phyloP scores from a whole-genome alignment of 1,284 basidiomycete species.

The Pterula multifida region DNA sequence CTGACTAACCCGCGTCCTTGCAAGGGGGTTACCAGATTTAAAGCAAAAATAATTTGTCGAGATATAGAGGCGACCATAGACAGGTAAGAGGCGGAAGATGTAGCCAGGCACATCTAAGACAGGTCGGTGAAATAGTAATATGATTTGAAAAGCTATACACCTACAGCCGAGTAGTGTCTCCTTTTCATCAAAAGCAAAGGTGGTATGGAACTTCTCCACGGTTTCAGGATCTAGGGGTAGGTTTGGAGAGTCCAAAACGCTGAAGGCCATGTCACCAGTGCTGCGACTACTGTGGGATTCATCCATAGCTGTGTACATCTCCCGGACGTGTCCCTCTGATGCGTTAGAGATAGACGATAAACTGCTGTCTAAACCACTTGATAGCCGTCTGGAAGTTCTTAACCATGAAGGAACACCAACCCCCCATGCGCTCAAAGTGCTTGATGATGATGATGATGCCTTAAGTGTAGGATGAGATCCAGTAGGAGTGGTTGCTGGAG shows the following conservation, averaged over 20 bases:
- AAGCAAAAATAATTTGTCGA: conserved; percentile 87
- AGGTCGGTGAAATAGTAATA: conserved; percentile 8
- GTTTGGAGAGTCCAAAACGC: conserved; percentile 60
- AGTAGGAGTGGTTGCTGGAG: conserved; percentile 46
- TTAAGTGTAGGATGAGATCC: conserved; percentile 29
- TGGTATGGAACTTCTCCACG: conserved; percentile 62
- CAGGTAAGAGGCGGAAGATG: conserved; percentile 75
- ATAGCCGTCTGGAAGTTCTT: conserved; percentile 39
- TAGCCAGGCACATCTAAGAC: conserved; percentile 75
- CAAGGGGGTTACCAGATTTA: conserved; percentile 68
- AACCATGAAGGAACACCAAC: conserved; percentile 66
- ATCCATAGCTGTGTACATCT: conserved; percentile 45
- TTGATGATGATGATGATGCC: conserved; percentile 10
- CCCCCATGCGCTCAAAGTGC: conserved; percentile 32
- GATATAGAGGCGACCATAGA: conserved; percentile 78
- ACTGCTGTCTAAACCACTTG: conserved; percentile 18
- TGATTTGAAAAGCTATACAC: conserved; percentile 24
- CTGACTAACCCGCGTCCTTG: conserved; percentile 61
- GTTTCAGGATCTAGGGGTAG: conserved; percentile 50
- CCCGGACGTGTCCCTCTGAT: conserved; percentile 25
- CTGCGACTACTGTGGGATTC: conserved; percentile 19
- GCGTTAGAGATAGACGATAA: conserved; percentile 14
- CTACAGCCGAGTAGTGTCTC: conserved; percentile 79
- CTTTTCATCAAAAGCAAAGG: conserved; percentile 79
- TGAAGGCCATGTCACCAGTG: conserved; percentile 56